Conservation (phyloP, 106 monocot genomes). For the Apostasia ramifera region DNA sequence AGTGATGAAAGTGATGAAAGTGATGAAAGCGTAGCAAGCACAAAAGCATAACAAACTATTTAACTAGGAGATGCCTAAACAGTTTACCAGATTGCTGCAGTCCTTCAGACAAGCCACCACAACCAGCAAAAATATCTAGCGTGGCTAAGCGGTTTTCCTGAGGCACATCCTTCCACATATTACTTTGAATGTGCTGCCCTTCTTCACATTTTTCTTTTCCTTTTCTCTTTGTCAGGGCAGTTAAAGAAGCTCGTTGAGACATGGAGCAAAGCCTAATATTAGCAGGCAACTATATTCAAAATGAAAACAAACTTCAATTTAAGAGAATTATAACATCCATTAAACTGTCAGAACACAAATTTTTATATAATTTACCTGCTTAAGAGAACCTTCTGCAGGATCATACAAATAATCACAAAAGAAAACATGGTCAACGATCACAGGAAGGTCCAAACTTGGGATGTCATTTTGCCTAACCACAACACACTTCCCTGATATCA, state of each 20-base stretch:
- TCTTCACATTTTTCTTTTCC: slow-evolving; percentile 72
- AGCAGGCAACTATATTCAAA: slow-evolving; percentile 52
- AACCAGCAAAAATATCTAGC: slow-evolving; percentile 99
- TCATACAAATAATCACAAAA: slow-evolving; percentile 86
- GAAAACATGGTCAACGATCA: slow-evolving; percentile 66
- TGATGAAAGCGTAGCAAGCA: not conserved
- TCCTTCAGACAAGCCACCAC: slow-evolving; percentile 96
- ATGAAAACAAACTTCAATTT: slow-evolving; percentile 10
- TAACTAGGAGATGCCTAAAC: not conserved
- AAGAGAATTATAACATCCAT: slow-evolving; percentile 1
- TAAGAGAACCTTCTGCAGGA: slow-evolving; percentile 57
- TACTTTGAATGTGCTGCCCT: slow-evolving; percentile 27
- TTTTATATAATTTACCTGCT: slow-evolving; percentile 51
- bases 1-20: not conserved
- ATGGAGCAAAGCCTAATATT: slow-evolving; percentile 39
- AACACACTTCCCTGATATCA: slow-evolving; percentile 82
- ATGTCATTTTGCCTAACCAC: slow-evolving; percentile 61
- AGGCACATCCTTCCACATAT: slow-evolving; percentile 23
- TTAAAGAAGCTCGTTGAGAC: slow-evolving; percentile 9
- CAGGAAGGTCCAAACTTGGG: slow-evolving; percentile 48
- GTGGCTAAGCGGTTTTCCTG: slow-evolving; percentile 63
- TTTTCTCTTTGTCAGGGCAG: slow-evolving; percentile 48
- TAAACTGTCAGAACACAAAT: not conserved
- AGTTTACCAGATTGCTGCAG: slow-evolving; percentile 72
- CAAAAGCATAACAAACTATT: not conserved